phyloP scores from a whole-genome alignment of 148 eudicot genomes.

The Camellia sinensis region DNA sequence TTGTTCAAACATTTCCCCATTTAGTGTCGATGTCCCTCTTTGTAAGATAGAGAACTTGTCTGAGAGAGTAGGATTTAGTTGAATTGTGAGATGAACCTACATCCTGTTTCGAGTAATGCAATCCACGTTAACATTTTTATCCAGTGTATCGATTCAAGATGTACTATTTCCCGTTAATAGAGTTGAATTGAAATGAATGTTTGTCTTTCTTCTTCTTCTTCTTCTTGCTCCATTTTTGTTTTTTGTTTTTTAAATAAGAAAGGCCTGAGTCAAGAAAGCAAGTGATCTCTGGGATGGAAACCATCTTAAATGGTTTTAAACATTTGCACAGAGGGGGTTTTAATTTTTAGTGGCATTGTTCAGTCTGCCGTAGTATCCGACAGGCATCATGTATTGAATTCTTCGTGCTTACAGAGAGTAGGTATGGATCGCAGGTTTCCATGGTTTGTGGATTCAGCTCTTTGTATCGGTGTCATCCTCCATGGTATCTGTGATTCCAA shows the following conservation, averaged over 20 bases:
- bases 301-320: no score
- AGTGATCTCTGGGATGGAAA: no score
- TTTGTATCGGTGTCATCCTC: slow-evolving; percentile 74
- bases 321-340: no score
- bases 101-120: background rate
- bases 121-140: background rate
- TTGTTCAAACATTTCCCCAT: background rate
- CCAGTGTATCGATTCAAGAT: background rate
- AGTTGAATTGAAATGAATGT: background rate
- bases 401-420: slow-evolving; percentile 59
- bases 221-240: background rate
- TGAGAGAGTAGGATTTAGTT: background rate
- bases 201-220: no score
- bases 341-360: no score
- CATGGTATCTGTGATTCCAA: slow-evolving; percentile 83
- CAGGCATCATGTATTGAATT: no score
- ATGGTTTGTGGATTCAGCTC: slow-evolving; percentile 61
- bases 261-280: no score
- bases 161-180: background rate
- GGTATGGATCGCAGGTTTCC: slow-evolving; percentile 58
- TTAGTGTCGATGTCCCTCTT: slow-evolving; percentile 5
- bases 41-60: slow-evolving; percentile 19
- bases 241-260: no score
- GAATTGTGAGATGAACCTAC: slow-evolving; percentile 2
- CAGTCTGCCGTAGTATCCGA: no score